These are phyloP conservation scores for Bacidia rubella DNA, from an alignment of 495 filamentous ascomycete species.

Conservation along the genomic window DNA sequence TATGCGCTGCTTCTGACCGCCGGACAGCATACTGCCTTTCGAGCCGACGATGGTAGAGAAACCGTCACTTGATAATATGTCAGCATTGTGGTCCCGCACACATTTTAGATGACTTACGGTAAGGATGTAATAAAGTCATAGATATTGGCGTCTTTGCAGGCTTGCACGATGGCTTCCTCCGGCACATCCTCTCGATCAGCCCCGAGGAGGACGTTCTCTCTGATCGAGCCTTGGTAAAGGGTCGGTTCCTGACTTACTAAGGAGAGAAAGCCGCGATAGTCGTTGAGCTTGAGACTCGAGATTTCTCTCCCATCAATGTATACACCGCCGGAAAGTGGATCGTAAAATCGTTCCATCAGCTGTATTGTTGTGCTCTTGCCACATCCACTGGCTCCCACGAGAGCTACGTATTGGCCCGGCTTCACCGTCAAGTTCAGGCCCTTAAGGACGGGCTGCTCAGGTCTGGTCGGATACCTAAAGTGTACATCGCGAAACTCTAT, in stretches of 20 bases:
- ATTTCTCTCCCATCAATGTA: constrained; percentile 66
- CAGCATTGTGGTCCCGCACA: constrained; percentile 15
- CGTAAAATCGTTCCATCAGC: constrained; percentile 75
- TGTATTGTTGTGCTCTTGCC: constrained; percentile 75
- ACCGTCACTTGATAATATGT: constrained; percentile 42
- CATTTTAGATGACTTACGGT: constrained; percentile 27
- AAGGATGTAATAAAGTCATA: constrained; percentile 77
- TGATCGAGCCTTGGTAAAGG: constrained; percentile 72
- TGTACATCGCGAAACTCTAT: constrained; percentile 69
- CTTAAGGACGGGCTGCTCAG: constrained; percentile 65
- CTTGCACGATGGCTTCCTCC: constrained; percentile 56
- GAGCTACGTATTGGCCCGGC: constrained; percentile 65
- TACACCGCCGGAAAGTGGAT: constrained; percentile 58
- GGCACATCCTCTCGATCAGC: constrained; percentile 45
- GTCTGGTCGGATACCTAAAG: constrained; percentile 69
- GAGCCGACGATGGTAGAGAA: constrained; percentile 64
- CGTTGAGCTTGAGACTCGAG: constrained; percentile 57
- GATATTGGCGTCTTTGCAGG: constrained; percentile 81
- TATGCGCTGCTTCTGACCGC: constrained; percentile 75
- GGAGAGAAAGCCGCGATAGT: constrained; percentile 61
- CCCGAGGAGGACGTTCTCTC: constrained; percentile 70
- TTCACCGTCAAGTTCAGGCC: constrained; percentile 58
- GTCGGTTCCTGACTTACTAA: constrained; percentile 82
- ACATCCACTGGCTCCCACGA: constrained; percentile 72
- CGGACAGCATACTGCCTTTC: constrained; percentile 65